Evolutionary conservation across 1,284 basidiomycete genomes (phyloP), one percentile per base, ranked within the genome.

Genomic region (Ganoderma lucidum): DNA sequence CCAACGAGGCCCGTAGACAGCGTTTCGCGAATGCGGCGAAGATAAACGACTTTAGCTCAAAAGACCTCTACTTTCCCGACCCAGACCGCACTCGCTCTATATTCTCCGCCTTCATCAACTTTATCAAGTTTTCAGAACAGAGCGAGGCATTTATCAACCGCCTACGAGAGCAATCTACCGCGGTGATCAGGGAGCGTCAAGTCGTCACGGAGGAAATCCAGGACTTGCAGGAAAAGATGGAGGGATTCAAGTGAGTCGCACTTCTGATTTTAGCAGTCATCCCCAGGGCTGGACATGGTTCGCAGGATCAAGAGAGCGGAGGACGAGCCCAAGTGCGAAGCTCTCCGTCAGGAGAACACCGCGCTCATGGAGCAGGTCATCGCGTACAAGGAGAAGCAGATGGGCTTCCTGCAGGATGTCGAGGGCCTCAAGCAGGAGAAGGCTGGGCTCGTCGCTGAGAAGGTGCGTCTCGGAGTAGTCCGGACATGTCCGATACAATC

Each of bases 71-170:
- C 62, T 85, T 85, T 60, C 96, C 96, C 1, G 91, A 93, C 35
- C 82, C 89, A 28, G 85, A 89, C 42, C 88, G 95, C 32, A 93
- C 95, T 0, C 84, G 90, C 17, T 84, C 87, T 62, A 85, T 94
- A 56, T 85, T 98, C 68, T 95, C 94, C 51, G 96, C 93, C 0
- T 92, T 98, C 71, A 92, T 97, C 83, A 98, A 98, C 81, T 96
- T 96, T 80, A 89, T 95, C 78, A 95, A 95, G 80, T 97, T 97
- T 79, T 90, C 90, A 37, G 90, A 93, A 73, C 91, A 95, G 74
- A 90, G 90, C 73, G 84, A 86, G 48, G 79, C 85, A 1, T 88
- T 91, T 67, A 82, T 93, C 23, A 83, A 83, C 63, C 84, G 86
- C 17, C 80, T 95, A n/a, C 85, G 88, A 37, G 85, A 90, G 15